Evolutionary conservation across 2,329 filamentous ascomycete species (phyloP).

Genomic region (Chaetomiaceae sp.): DNA sequence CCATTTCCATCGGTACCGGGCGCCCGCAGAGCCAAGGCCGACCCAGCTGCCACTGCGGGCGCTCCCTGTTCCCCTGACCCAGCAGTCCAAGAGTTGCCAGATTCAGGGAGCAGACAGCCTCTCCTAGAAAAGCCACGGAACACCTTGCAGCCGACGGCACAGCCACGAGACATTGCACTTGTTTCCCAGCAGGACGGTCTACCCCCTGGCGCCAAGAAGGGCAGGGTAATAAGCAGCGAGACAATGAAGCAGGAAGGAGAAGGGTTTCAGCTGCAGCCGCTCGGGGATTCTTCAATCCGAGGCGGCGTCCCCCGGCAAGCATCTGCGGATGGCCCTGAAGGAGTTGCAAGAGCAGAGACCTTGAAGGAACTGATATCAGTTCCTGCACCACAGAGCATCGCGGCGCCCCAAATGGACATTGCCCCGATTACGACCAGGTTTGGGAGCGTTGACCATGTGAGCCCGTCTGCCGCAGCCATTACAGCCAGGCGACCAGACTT

Average conservation of each 20-base stretch:
- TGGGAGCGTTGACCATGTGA: neutral
- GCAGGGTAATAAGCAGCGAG: neutral
- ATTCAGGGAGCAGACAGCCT: neutral
- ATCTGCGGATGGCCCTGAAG: neutral
- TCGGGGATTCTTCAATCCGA: neutral
- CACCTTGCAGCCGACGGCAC: neutral
- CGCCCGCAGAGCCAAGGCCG: neutral
- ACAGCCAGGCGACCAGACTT: neutral
- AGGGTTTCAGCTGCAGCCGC: neutral
- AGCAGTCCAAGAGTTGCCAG: neutral
- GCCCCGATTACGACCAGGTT: neutral
- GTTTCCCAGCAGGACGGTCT: slow-evolving; percentile 2
- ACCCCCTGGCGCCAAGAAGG: neutral
- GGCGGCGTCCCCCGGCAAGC: neutral
- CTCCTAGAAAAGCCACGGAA: neutral
- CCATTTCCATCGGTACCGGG: neutral
- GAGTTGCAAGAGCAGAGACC: neutral
- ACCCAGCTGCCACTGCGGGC: neutral
- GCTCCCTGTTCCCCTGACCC: neutral
- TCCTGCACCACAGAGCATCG: neutral
- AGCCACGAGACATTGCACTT: neutral
- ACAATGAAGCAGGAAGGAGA: neutral
- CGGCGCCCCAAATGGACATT: neutral
- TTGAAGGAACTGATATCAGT: neutral
- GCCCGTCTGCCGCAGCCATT: neutral